A percentile compares a stretch with the other conserved stretches of the same genome.
These are phyloP conservation scores for Borovskyia barvae DNA, from an alignment of 208 protist genomes.

Conservation along the genomic window DNA sequence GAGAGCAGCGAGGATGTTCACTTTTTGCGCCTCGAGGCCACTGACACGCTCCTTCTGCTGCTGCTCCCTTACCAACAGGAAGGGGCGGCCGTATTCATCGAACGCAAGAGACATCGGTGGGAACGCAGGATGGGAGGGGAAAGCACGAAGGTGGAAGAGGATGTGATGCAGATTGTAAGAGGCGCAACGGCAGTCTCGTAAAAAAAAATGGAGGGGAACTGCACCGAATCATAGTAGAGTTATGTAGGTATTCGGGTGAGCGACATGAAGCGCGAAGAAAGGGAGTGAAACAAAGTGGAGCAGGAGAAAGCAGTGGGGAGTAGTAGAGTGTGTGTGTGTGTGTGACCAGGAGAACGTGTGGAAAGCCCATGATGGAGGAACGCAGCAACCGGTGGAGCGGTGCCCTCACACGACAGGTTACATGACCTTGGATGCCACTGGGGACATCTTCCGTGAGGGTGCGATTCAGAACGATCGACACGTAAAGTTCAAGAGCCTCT, in stretches of 20 bases:
- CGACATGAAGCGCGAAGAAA: background rate
- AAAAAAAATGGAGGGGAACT: conserved; percentile 1
- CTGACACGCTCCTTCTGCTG: conserved; percentile 93
- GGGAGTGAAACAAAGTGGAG: background rate
- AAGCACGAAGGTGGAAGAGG: too few relatives aligned
- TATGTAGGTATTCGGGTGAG: background rate
- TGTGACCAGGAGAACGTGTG: too few relatives aligned
- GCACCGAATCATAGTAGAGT: background rate
- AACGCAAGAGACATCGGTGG: conserved; percentile 97
- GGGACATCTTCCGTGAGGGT: too few relatives aligned
- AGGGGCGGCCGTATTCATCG: conserved; percentile 99
- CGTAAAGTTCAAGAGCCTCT: too few relatives aligned
- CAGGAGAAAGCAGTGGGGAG: background rate
- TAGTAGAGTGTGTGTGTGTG: background rate
- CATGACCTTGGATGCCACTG: too few relatives aligned
- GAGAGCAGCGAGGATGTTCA: conserved; percentile 98
- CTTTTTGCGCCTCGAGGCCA: conserved; percentile 98
- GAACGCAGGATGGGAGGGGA: too few relatives aligned
- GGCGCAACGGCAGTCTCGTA: too few relatives aligned
- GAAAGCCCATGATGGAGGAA: too few relatives aligned
- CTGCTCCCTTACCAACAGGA: conserved; percentile 99
- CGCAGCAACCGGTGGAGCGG: too few relatives aligned
- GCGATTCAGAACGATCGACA: too few relatives aligned
- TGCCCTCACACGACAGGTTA: too few relatives aligned
- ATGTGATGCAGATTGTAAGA: too few relatives aligned